Percentiles rank a stretch among this genome's conserved stretches.
phyloP scores from a whole-genome alignment of 805 yeast species.

The Dipodascopsis uninucleata region DNA sequence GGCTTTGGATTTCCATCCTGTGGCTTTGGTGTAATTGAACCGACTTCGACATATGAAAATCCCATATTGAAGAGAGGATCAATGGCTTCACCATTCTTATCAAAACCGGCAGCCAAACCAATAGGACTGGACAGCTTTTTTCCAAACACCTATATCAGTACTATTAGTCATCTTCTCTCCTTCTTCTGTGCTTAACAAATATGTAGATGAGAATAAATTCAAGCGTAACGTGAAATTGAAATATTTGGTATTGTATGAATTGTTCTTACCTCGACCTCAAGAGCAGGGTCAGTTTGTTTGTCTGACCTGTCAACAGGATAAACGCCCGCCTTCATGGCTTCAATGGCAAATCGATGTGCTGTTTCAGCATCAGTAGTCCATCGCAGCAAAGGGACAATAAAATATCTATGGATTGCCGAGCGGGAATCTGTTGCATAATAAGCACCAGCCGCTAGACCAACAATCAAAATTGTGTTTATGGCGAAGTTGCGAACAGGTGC shows the following conservation, averaged over 20 bases:
- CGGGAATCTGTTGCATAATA: conserved; percentile 70
- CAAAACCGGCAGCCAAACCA: conserved; percentile 95
- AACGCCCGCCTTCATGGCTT: conserved; percentile 63
- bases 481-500: conserved; percentile 24
- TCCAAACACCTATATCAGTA: conserved; percentile 57
- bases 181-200: too few relatives aligned
- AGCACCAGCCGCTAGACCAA: conserved; percentile 38
- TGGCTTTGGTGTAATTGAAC: conserved; percentile 86
- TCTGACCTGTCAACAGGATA: conserved; percentile 47
- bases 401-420: conserved; percentile 76
- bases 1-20: conserved; percentile 96
- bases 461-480: conserved; percentile 16
- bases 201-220: too few relatives aligned
- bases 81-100: conserved; percentile 87
- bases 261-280: conserved; percentile 44
- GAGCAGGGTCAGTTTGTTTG: conserved; percentile 47
- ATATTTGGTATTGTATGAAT: too few relatives aligned
- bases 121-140: conserved; percentile 65
- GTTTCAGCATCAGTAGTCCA: conserved; percentile 72
- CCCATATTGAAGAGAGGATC: conserved; percentile 76
- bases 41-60: conserved; percentile 86
- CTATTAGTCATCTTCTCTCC: neutral
- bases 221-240: too few relatives aligned
- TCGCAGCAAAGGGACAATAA: conserved; percentile 74
- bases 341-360: conserved; percentile 76